Evolutionary conservation across 768 basidiomycete genomes (phyloP), one percentile per base, ranked within the genome.

Genomic region (Tephrocybe rancida): DNA sequence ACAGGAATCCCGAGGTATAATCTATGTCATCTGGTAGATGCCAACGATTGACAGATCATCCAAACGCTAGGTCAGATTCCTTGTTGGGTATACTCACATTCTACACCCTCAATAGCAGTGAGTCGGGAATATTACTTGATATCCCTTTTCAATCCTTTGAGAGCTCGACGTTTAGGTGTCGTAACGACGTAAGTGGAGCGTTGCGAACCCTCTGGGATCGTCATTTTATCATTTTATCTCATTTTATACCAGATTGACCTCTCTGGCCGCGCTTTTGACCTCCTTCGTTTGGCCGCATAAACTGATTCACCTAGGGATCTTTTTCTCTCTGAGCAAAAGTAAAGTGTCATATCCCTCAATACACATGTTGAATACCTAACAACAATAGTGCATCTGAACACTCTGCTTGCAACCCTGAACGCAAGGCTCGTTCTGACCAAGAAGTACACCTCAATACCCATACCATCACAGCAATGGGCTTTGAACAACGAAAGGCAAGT

Each of bases 281-380:
- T 30, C 21, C n/a, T 3, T 50, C 19, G 5, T 34, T 21, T 35
- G 13, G 41, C 29, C 39, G 7, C 50, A 41, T n/a, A 4, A 29
- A 16, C 22, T 53, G 27, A 32, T 45, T 19, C 2, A 16, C 16
- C 3, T 54, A 25, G 52, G 45, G 14, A 35, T 55, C 18, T 49
- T 38, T 11, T 55, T 55, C 42, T 55, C 34, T 10, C 42, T 49
- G 4, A 39, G 54, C 34, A 55, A 55, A 49, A 19, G 54, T 55
- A 44, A 18, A 41, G 21, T 30, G 11, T 38, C 5, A 2, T 37
- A 5, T 35, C 27, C 16, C 10, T 21, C 13, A 19, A 13, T 9
- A 16, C 19, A 32, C 14, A 7, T 24, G 1, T 27, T 25, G 1
- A 21, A n/a, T 18, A 44, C 24, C 3, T n/a, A 21, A 29, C 37